These are phyloP conservation scores for Backusella australiensis DNA, from an alignment of 192 early-diverging fungal species.

Conservation along the genomic window DNA sequence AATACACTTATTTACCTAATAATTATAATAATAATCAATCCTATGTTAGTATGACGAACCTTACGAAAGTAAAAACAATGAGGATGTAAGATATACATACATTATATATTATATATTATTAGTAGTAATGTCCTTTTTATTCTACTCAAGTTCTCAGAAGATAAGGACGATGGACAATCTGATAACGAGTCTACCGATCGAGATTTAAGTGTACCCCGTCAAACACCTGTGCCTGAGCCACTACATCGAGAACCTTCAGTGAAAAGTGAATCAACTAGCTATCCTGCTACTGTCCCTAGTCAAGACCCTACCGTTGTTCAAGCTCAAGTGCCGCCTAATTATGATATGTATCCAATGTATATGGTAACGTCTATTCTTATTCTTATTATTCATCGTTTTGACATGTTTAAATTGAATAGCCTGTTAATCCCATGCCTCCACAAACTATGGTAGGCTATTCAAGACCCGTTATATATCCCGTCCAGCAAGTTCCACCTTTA, in stretches of 20 bases:
- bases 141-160: slow-evolving; percentile 15
- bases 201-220: not conserved
- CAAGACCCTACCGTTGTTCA: slow-evolving; percentile 1
- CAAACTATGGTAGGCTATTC: not conserved
- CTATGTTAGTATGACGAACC: slow-evolving; percentile 27
- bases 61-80: slow-evolving; percentile 25
- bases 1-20: not conserved
- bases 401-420: not conserved
- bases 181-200: slow-evolving; percentile 13
- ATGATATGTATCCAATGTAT: slow-evolving; percentile 13
- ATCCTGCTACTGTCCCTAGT: not conserved
- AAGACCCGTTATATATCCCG: not conserved
- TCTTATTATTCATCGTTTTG: too few species aligned
- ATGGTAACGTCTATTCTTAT: not conserved
- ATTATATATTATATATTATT: not conserved
- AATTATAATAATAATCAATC: not conserved
- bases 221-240: not conserved
- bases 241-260: not conserved
- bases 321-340: not conserved
- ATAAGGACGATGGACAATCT: slow-evolving; percentile 13
- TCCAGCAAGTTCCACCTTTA: slow-evolving; percentile 4
- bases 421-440: not conserved
- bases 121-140: not conserved
- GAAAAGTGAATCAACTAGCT: not conserved
- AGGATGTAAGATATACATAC: slow-evolving; percentile 17